A percentile compares a stretch with the other conserved stretches of the same genome.
These are phyloP conservation scores for Truncatella angustata DNA, from an alignment of 2,329 filamentous ascomycete species.

Conservation along the genomic window DNA sequence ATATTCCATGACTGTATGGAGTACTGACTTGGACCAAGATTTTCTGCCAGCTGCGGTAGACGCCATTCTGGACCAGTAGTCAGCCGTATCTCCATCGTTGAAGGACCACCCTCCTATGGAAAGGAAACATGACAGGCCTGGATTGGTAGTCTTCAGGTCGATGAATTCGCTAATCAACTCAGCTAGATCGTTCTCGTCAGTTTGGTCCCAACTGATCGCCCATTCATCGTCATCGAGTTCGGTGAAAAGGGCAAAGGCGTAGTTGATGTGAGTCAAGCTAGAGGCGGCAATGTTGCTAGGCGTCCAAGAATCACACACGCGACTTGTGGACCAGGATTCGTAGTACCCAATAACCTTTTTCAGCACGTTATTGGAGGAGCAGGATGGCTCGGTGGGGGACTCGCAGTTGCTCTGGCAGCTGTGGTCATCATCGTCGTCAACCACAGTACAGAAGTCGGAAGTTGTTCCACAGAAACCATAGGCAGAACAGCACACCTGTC, in stretches of 20 bases:
- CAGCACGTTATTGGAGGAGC: conserved; percentile 1
- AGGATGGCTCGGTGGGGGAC: conserved; percentile 10
- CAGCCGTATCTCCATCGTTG: conserved; percentile 7
- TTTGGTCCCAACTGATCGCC: not conserved
- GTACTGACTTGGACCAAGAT: conserved; percentile 19
- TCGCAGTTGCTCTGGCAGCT: conserved; percentile 9
- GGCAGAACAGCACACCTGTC: conserved; percentile 22
- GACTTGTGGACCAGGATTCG: conserved; percentile 19
- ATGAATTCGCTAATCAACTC: conserved; percentile 17
- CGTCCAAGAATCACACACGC: conserved; percentile 15
- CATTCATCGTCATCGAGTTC: conserved; percentile 13
- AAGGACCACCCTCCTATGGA: conserved; percentile 6
- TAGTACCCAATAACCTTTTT: conserved; percentile 23
- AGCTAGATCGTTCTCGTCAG: not conserved
- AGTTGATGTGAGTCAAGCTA: conserved; percentile 31
- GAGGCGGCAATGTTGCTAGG: conserved; percentile 24
- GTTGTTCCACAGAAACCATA: conserved; percentile 25
- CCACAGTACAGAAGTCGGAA: conserved; percentile 13
- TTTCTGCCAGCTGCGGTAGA: conserved; percentile 12
- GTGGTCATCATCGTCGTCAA: not conserved
- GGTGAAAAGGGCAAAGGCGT: conserved; percentile 33
- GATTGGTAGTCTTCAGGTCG: conserved; percentile 20
- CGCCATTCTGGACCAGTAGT: conserved; percentile 24
- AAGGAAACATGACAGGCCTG: conserved; percentile 30
- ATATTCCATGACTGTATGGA: conserved; percentile 20